Base-by-base conservation (phyloP, 2,329 filamentous ascomycete species). In the Penicillium concentricum region DNA sequence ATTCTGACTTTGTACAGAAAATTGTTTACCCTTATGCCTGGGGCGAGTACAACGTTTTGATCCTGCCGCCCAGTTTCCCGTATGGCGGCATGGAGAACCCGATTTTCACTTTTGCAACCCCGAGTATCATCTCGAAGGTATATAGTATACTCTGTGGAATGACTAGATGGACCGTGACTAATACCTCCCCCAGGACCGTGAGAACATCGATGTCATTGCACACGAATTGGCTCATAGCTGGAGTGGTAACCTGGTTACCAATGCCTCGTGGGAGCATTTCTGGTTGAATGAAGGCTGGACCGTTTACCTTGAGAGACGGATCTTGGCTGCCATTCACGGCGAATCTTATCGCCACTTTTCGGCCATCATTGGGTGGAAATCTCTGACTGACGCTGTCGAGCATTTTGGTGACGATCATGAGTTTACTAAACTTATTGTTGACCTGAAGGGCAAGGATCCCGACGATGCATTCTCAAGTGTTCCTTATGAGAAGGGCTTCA, bases 401-500 rank as follows among this genome's bases (percentile, higher is more conserved):
- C 82, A 87, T 38, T 94, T 88, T 67, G 93, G 93, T 38, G 80
- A 85, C 50, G 89, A 95, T 62, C 92, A 96, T 71, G 89, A 93
- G 66, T 97, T 94, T 78, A 99, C 94, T 8, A 95, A 95, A 74
- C 83, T 99, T 52, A 86, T 96, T 63, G 84, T 92, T 58, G 87
- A 91, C 71, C 87, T 97, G 61, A 90, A 93, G 71, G 91, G 91
- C 56, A 88, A 94, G 64, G 93, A 97, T 67, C 94, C 94, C 0
- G 94, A 97, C 72, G 94, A 99, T 74, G 90, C 93, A 1, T 99
- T 97, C 78, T 95, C 90, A 64, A 89, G 86, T 26, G 82, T 97
- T 34, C 92, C 94, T 0, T 99, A 99, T 69, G 93, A 97, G 72
- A 97, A 99, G 77, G 93, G 93, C 4, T 97, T 96, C 76, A 90